Evolutionary conservation across 2,329 filamentous ascomycete genomes (phyloP).

Genomic region (Blastomyces gilchristii): DNA sequence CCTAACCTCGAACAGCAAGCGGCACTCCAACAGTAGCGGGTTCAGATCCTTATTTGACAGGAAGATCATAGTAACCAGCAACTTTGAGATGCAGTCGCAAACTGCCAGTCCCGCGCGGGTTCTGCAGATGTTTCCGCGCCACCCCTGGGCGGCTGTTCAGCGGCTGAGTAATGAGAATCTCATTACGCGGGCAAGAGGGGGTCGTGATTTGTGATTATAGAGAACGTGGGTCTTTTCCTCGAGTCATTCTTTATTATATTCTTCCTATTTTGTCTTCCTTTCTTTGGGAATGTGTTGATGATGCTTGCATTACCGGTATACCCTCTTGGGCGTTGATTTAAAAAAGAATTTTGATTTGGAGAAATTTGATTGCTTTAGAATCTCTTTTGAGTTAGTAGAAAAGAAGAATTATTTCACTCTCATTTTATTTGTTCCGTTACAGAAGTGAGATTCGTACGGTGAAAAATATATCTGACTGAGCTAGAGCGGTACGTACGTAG

Average conservation of each 20-base stretch:
- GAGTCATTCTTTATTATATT: too few species aligned
- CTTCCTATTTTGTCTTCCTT: not conserved
- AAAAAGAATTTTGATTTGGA: not conserved
- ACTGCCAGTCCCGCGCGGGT: not conserved
- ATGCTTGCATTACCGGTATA: not conserved
- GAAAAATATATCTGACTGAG: too few species aligned
- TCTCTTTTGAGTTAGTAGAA: not conserved
- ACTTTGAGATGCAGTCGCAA: constrained; percentile 2
- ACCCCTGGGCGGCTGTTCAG: not conserved
- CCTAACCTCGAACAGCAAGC: not conserved
- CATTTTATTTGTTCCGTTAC: too few species aligned
- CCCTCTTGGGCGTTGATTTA: not conserved
- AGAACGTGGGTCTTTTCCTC: not conserved
- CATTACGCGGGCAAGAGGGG: not conserved
- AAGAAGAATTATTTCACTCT: not conserved
- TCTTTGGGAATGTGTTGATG: not conserved
- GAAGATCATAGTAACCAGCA: constrained; percentile 6
- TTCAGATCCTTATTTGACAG: not conserved
- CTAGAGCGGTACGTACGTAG: too few species aligned
- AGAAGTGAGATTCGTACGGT: too few species aligned
- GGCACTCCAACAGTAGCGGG: not conserved
- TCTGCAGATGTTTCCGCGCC: constrained; percentile 5
- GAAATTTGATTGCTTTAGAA: not conserved
- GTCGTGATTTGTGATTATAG: not conserved
- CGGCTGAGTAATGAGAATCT: constrained; percentile 2